A percentile compares a stretch with the other conserved stretches of the same genome.
phyloP scores from a whole-genome alignment of 148 eudicot species.

The Tetragonia tetragonoides region DNA sequence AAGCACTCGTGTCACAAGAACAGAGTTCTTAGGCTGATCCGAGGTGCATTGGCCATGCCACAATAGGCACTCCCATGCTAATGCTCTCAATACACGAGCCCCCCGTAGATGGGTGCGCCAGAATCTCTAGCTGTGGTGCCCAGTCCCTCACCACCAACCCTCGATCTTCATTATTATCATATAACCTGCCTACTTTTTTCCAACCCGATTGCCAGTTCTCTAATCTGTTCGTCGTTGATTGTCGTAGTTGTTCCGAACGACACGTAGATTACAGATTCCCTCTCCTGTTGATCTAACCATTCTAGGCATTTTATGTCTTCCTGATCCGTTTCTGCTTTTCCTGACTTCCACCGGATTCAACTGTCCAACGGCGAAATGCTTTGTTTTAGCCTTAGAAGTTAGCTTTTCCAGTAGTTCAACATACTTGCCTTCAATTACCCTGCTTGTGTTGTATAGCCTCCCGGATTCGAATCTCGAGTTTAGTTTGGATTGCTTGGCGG shows the following conservation, averaged over 20 bases:
- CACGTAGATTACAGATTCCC: background rate
- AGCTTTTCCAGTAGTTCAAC: conserved; percentile 13
- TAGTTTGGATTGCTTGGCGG: background rate
- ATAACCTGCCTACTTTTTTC: conserved; percentile 24
- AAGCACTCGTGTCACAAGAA: conserved; percentile 29
- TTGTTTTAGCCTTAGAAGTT: background rate
- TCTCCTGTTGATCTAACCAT: background rate
- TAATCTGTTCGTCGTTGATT: background rate
- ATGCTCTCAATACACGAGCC: conserved; percentile 55
- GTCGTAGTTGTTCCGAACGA: background rate
- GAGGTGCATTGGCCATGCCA: conserved; percentile 53
- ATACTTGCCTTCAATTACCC: conserved; percentile 25
- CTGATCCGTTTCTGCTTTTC: background rate
- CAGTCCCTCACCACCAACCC: conserved; percentile 49
- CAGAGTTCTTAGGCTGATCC: conserved; percentile 49
- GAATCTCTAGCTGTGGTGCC: conserved; percentile 54
- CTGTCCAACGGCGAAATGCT: background rate
- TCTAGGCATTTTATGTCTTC: background rate
- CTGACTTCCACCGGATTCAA: background rate
- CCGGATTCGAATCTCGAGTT: conserved; percentile 13
- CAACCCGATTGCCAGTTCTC: conserved; percentile 2
- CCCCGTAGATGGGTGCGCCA: conserved; percentile 45
- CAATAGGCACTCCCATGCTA: conserved; percentile 49
- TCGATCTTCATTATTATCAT: conserved; percentile 35
- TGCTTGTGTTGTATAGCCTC: conserved; percentile 16